Conservation (phyloP, 257 asterid genomes). For the Jacaranda mimosifolia region DNA sequence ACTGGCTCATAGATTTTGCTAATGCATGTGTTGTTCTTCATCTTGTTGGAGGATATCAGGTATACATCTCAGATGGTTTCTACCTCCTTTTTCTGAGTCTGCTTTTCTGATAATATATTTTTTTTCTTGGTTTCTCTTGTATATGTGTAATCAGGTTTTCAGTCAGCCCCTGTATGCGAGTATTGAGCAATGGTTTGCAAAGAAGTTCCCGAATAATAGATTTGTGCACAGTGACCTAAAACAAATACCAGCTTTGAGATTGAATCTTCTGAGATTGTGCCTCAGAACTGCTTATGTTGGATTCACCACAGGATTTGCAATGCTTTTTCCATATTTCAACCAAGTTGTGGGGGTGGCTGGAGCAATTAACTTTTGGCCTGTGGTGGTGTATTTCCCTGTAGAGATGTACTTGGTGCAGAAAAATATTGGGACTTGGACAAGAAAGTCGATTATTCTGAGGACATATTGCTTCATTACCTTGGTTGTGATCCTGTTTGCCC, state of each 20-base stretch:
- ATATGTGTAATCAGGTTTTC: constrained; percentile 53
- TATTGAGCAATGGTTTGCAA: constrained; percentile 53
- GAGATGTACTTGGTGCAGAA: constrained; percentile 84
- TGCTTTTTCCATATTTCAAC: constrained; percentile 80
- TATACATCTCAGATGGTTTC: constrained; percentile 20
- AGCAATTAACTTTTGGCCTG: constrained; percentile 81
- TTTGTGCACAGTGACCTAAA: constrained; percentile 50
- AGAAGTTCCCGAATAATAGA: constrained; percentile 52
- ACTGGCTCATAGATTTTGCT: constrained; percentile 86
- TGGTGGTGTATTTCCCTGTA: constrained; percentile 74
- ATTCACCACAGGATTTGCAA: constrained; percentile 58
- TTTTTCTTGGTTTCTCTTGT: not conserved
- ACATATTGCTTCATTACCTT: constrained; percentile 50
- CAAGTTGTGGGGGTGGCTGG: constrained; percentile 81
- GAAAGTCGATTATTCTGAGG: constrained; percentile 54
- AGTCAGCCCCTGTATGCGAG: constrained; percentile 77
- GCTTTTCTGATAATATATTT: not conserved
- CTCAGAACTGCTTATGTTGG: constrained; percentile 69
- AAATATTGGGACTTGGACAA: constrained; percentile 50
- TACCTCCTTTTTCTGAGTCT: not conserved
- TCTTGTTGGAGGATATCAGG: constrained; percentile 88
- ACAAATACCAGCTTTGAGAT: constrained; percentile 40
- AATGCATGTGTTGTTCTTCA: constrained; percentile 85
- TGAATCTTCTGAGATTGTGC: constrained; percentile 60
- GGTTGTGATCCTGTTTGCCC: constrained; percentile 63